Evolutionary conservation across 164 flowering plant species (phyloP), one percentile per base, ranked within the genome.

Genomic region (Liquidambar formosana): DNA sequence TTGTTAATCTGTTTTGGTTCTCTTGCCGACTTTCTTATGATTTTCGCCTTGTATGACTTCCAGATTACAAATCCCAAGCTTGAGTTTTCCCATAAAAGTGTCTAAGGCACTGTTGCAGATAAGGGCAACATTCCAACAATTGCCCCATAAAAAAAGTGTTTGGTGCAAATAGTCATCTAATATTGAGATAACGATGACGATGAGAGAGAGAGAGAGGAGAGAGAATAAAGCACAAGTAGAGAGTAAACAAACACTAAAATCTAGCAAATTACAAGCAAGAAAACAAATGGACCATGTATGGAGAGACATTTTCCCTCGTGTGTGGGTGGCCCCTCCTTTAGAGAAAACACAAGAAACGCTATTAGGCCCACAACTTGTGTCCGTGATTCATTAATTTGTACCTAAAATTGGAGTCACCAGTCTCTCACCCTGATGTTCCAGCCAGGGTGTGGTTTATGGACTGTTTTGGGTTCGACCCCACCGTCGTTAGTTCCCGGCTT

Each of bases 231-330:
- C 60, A 54, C 41, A 62, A 62, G 23, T 22, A 28, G 47, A 64
- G 65, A 41, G 33, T 16, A 19, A 1, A 72, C 78, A 76, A 75
- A 59, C 72, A 64, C 79, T 62, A 75, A 67, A 66, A 67, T 64
- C 65, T 27, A 70, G 61, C 28, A 48, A 64, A 33, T 23, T 64
- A 57, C 21, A 26, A 63, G 64, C 27, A 25, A 53, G 60, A 45
- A 45, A 65, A 44, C 23, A 19, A 52, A 23, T 45, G 64, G 43
- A 77, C 33, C 33, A 65, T 60, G 64, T 13, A 71, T 65, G 67
- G 68, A 70, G 75, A 56, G 70, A 74, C 78, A 80, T 59, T 65
- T 61, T 58, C 10, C n/a, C 64, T 58, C 45, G 66, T 72, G 52
- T 41, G 68, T 69, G 64, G 69, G 47, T 48, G 76, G 56, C 64